Base-by-base conservation (phyloP, 2,329 filamentous ascomycete species). In the Trichocomaceae sp. region DNA sequence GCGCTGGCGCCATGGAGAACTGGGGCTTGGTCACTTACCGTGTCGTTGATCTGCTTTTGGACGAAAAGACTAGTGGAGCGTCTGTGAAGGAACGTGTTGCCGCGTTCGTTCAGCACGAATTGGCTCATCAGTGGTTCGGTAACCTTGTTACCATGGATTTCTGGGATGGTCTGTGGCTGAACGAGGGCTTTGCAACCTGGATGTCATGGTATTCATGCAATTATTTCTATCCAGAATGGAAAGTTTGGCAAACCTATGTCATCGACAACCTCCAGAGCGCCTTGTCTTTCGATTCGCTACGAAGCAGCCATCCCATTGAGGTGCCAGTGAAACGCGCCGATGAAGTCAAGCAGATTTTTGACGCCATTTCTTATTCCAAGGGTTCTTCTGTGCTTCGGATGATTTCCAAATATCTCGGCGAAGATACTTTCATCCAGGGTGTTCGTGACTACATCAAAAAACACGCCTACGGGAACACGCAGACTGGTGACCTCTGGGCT, bases 61-160 rank as follows among this genome's bases (percentile, higher is more conserved):
- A 97, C 64, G 90, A 96, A 73, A 92, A 95, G 79, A 87, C 83
- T 2, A 93, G 88, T 65, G 88, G 90, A 66, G 90, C 92, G 19
- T 86, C 86, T 35, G 89, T 86, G 58, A 96, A 95, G 77, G 88
- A 96, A 76, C 85, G 91, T 39, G 88, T 97, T 52, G 92, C 92
- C 52, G 91, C 96, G 71, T 90, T 93, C 41, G 92, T 97, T 26
- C 91, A 96, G 78, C 92, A 97, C 75, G 92, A 97, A 72, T 79
- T 97, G 68, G 92, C 92, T 41, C 92, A 97, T 74, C 92, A 96
- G 73, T 97, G 92, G 92, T 97, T 97, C 66, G 92, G 92, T 59
- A 96, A 97, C 75, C 77, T 96, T 51, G 92, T 96, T 26, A 96
- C 92, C 52, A 96, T 96, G 90, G 90, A 96, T 71, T 96, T 95